Evolutionary conservation across 495 filamentous ascomycete genomes (phyloP).

Genomic region (Podospora anserina): DNA sequence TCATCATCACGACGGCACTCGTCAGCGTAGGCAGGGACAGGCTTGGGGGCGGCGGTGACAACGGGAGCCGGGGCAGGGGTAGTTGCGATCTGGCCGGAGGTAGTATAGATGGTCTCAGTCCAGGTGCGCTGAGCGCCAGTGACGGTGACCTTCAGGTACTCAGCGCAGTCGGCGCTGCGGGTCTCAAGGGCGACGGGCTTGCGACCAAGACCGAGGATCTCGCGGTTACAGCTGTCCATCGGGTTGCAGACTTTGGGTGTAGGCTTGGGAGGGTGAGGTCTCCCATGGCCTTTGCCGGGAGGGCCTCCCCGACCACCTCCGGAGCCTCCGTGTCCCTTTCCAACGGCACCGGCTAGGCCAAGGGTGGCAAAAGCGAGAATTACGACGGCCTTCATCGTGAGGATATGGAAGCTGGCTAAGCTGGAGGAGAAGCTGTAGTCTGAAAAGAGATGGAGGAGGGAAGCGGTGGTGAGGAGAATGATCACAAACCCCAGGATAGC

Average conservation of each 20-base stretch:
- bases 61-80: not conserved
- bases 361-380: constrained; percentile 3
- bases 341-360: constrained; percentile 4
- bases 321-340: constrained; percentile 3
- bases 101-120: not conserved
- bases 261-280: not conserved
- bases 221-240: constrained; percentile 1
- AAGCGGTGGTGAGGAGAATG: not conserved
- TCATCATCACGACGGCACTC: not conserved
- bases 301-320: not conserved
- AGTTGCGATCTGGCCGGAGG: not conserved
- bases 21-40: not conserved
- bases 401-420: not conserved
- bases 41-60: not conserved
- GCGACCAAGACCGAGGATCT: not conserved
- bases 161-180: constrained; percentile 1
- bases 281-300: not conserved
- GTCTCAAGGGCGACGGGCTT: not conserved
- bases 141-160: not conserved
- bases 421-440: not conserved
- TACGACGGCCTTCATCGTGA: not conserved
- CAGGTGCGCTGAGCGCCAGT: constrained; percentile 7
- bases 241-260: not conserved
- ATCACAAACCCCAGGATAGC: too few species aligned
- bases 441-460: not conserved